These are phyloP conservation scores for Xylariaceae sp. DNA, from an alignment of 2,329 filamentous ascomycete genomes.

Conservation along the genomic window DNA sequence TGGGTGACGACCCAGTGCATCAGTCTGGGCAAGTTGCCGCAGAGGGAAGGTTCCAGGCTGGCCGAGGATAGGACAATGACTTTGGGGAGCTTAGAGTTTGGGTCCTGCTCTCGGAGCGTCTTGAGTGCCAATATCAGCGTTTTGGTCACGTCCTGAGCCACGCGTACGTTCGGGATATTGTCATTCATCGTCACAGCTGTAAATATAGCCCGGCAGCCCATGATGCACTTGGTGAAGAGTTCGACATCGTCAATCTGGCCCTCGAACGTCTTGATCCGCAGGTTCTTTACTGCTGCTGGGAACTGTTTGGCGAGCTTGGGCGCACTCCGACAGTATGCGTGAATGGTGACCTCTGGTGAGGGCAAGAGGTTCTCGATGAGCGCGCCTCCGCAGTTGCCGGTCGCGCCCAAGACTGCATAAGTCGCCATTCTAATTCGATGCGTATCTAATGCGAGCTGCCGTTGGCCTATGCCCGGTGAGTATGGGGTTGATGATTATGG, in stretches of 20 bases:
- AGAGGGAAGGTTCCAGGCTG: constrained; percentile 39
- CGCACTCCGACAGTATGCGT: constrained; percentile 44
- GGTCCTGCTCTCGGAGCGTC: constrained; percentile 18
- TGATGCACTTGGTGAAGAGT: constrained; percentile 37
- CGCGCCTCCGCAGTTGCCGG: constrained; percentile 43
- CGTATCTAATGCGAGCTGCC: not conserved
- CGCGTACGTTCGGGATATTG: constrained; percentile 41
- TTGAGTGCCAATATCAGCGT: constrained; percentile 37
- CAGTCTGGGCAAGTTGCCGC: constrained; percentile 27
- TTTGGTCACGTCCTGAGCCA: constrained; percentile 36
- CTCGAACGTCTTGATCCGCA: constrained; percentile 39
- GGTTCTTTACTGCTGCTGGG: constrained; percentile 32
- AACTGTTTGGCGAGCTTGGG: constrained; percentile 36
- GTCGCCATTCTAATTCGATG: constrained; percentile 15
- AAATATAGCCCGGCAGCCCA: constrained; percentile 38
- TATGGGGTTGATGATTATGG: not conserved
- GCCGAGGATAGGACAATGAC: constrained; percentile 44
- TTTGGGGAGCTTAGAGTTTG: constrained; percentile 30
- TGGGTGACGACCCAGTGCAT: constrained; percentile 30
- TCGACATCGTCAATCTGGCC: constrained; percentile 40
- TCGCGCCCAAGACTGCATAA: constrained; percentile 41
- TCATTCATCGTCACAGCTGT: constrained; percentile 39
- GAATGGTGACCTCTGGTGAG: constrained; percentile 29
- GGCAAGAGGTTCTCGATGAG: constrained; percentile 40
- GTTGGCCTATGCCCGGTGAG: not conserved